Base-by-base conservation (phyloP, 352 stramenopile species). In the Phytophthora parvispora region DNA sequence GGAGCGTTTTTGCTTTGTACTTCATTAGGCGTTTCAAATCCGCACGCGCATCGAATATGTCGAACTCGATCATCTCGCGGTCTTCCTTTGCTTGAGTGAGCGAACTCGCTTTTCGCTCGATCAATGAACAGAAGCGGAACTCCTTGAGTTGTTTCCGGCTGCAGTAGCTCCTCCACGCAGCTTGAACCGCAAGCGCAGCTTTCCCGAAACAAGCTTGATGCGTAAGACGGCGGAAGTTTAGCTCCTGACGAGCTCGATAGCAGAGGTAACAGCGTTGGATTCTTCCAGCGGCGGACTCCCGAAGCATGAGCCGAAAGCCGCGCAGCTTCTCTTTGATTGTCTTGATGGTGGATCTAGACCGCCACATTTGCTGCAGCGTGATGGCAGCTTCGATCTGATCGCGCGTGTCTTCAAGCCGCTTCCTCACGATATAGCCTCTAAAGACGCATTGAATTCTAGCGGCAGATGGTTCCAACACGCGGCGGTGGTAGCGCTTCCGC, bases 341-440 rank as follows among this genome's bases (percentile, higher is more conserved):
- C 49, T 76, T 75, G 70, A 86, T 60, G 13, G 64, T 80, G 25
- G 69, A 89, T 64, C 64, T 61, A 20, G 77, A 80, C 36, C 78
- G 77, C 82, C 84, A 92, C 80, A 91, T 91, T 70, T 90, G 81
- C 74, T 95, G 86, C 15, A 94, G 56, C 7, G 87, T 91, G 40
- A 89, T 90, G 15, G 84, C 87, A 24, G 87, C 86, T 60, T 95
- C 86, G 2, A 89, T 69, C 4, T 75, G 64, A 28, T 95, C 86
- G 1, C 82, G 76, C 1, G 81, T 60, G 9, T 81, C 70, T 59
- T 95, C 86, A 5, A 91, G 65, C 6, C 67, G 50, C 43, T 81
- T 85, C 10, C 87, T 81, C 1, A 83, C 78, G 6, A 88, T 58
- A 49, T 92, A 84, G 0, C 87, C 86, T 6, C 87, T 83, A 60